Base-by-base conservation (phyloP, 1,139 yeast genomes). In the Taiozyma onychis region DNA sequence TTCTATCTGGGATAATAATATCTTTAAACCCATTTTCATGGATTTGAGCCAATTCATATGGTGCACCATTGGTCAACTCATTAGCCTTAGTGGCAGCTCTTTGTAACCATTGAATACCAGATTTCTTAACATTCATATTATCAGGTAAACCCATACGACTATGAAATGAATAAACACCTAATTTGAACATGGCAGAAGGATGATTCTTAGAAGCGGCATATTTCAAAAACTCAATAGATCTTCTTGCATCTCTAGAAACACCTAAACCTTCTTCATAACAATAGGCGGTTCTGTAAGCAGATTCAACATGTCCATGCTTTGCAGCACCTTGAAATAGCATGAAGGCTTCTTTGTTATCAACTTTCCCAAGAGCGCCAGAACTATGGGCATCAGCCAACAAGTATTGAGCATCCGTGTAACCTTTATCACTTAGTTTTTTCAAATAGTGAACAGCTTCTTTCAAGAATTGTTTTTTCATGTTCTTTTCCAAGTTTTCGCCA, bases 251-350 rank as follows among this genome's bases (percentile, higher is more conserved):
- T 61, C 95, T 79, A 18, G 90, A 83, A 7, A 95, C 87, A 6
- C 99, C 99, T 69, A 91, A 74, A 7, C 98, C 98, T 69, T 89
- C 95, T 68, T 91, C 96, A 59, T 84, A 87, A 67, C 97, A 91
- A 54, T 87, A 79, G 0, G 97, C 89, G 0, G 97, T 87, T 61
- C 98, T 79, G 67, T 87, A 93, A 0, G 97, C 91, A 49, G 95
- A 82, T 66, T 93, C 98, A 11, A 86, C 77, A 64, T 93, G 98
- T 24, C 93, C 95, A 58, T 88, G 93, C 66, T 91, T 93, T 7
- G 97, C 97, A 8, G 98, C 97, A 37, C 88, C 74, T 64, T 85
- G 91, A 66, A 93, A 93, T 49, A 88, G 76, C 2, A 70, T 60
- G 59, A 88, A 85, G 3, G 97, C 87, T 57, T 88, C 93, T 56